Conservation (phyloP, 176 grass and related monocot species). For the Typha latifolia region DNA sequence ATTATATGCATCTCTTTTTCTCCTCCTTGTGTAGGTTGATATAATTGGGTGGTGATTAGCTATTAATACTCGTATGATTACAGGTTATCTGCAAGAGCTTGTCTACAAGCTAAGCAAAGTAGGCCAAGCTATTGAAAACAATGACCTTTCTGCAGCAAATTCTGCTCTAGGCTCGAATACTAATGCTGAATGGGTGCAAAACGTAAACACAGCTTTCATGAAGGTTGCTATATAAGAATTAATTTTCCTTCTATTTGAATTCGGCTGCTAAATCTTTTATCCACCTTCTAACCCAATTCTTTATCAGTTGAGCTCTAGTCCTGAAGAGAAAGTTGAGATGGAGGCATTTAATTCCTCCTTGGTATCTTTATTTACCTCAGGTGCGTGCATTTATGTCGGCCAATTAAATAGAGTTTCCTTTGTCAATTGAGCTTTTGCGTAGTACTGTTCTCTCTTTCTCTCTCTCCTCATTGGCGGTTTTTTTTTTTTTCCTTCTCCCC, state of each 20-base stretch:
- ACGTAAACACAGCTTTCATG: slow-evolving; percentile 74
- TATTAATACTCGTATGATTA: background rate
- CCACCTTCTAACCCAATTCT: background rate
- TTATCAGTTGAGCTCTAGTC: slow-evolving; percentile 63
- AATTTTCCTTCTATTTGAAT: background rate
- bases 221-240: slow-evolving; percentile 49
- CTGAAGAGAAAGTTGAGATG: slow-evolving; percentile 49
- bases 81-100: slow-evolving; percentile 86
- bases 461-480: background rate
- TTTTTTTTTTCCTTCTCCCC: background rate
- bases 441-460: background rate
- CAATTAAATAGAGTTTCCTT: background rate
- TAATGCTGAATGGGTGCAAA: slow-evolving; percentile 51
- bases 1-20: background rate
- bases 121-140: slow-evolving; percentile 82
- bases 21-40: background rate
- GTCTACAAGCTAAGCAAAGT: slow-evolving; percentile 96
- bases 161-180: slow-evolving; percentile 42
- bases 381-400: slow-evolving; percentile 26
- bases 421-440: background rate
- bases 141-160: slow-evolving; percentile 55
- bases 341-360: slow-evolving; percentile 82
- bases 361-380: slow-evolving; percentile 63
- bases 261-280: background rate
- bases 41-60: slow-evolving; percentile 16